Evolutionary conservation across 2,329 filamentous ascomycete species (phyloP).

Genomic region (Amauroascus verrucosus): DNA sequence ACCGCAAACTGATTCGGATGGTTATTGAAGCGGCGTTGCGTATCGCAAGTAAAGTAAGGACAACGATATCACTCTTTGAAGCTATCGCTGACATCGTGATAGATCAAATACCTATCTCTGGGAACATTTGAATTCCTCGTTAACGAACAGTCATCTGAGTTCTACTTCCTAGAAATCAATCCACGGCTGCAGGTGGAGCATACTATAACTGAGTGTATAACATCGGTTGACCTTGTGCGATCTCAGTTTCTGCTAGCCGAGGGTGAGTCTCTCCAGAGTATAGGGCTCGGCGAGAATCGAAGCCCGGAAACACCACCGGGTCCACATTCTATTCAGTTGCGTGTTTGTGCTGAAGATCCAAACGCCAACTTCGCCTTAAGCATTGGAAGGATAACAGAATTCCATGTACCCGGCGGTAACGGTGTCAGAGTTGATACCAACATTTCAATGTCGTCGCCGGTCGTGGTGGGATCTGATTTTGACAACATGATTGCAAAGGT

Average conservation of each 20-base stretch:
- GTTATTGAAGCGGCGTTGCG: constrained; percentile 46
- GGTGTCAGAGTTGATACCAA: constrained; percentile 50
- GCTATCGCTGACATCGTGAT: neutral
- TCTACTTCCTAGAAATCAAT: constrained; percentile 53
- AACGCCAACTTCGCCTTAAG: constrained; percentile 46
- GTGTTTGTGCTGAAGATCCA: constrained; percentile 49
- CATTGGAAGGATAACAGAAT: constrained; percentile 49
- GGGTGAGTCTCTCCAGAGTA: constrained; percentile 34
- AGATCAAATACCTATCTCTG: constrained; percentile 48
- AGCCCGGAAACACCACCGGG: constrained; percentile 29
- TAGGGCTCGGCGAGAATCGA: constrained; percentile 25
- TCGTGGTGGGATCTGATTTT: constrained; percentile 46
- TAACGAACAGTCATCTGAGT: constrained; percentile 39
- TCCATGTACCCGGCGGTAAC: constrained; percentile 47
- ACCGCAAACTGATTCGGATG: constrained; percentile 39
- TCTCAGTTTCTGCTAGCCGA: constrained; percentile 47
- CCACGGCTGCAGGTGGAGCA: constrained; percentile 53
- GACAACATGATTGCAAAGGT: constrained; percentile 52
- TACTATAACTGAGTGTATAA: constrained; percentile 50
- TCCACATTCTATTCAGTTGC: constrained; percentile 45
- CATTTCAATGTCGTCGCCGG: constrained; percentile 34
- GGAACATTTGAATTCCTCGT: constrained; percentile 58
- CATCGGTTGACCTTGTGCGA: constrained; percentile 45
- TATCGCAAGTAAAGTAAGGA: constrained; percentile 40
- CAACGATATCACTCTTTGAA: neutral